phyloP scores from a whole-genome alignment of 306 rosid species.

The Vigna reflexopilosa region DNA sequence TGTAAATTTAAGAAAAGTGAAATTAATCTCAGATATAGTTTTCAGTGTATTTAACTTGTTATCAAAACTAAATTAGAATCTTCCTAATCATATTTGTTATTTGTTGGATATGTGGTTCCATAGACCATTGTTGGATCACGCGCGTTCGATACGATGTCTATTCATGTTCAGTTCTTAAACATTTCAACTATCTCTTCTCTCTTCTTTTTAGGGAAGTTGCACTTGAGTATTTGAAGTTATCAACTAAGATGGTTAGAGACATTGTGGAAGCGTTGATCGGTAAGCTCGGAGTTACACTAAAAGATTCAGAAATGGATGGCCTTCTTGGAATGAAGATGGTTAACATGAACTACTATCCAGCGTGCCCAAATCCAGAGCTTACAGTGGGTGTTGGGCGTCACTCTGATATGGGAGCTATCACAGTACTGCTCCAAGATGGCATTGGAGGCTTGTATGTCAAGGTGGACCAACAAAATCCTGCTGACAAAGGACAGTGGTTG shows the following conservation, averaged over 20 bases:
- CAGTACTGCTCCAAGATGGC: conserved; percentile 71
- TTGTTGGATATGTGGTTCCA: no score
- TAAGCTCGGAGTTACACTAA: conserved; percentile 54
- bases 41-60: no score
- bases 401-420: conserved; percentile 68
- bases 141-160: no score
- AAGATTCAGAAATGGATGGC: conserved; percentile 53
- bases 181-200: no score
- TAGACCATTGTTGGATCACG: no score
- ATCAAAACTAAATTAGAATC: no score
- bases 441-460: conserved; percentile 74
- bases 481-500: conserved; percentile 57
- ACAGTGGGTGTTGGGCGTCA: conserved; percentile 79
- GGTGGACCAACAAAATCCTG: conserved; percentile 44
- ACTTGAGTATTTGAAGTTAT: conserved; percentile 61
- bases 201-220: conserved; percentile 49
- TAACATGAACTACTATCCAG: conserved; percentile 72
- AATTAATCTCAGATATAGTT: no score
- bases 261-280: conserved; percentile 48
- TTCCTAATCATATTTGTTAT: no score
- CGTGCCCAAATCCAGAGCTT: conserved; percentile 79
- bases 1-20: no score
- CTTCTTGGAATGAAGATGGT: conserved; percentile 53
- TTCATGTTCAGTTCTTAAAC: no score
- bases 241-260: conserved; percentile 50